Conservation (phyloP, 192 early-diverging fungal species). For the Endogone sp. region DNA sequence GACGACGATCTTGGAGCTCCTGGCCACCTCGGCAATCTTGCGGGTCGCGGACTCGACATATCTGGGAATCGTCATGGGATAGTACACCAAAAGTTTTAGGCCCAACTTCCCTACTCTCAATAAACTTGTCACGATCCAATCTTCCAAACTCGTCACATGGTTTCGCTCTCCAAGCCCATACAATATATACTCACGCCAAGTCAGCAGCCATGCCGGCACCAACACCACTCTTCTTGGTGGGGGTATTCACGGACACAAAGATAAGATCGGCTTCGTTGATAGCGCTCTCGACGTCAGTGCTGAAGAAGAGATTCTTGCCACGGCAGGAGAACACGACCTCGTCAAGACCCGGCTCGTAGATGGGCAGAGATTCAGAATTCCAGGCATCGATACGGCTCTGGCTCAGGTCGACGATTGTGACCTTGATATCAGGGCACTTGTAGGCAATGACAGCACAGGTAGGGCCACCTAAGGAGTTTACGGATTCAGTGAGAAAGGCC, state of each 20-base stretch:
- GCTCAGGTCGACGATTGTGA: constrained; percentile 89
- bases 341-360: constrained; percentile 91
- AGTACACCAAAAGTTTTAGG: neutral
- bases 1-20: constrained; percentile 82
- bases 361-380: constrained; percentile 85
- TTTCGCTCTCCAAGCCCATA: too few species aligned
- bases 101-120: neutral
- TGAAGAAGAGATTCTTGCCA: constrained; percentile 83
- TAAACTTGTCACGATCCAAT: too few species aligned
- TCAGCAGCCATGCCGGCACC: constrained; percentile 83
- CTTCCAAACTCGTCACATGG: too few species aligned
- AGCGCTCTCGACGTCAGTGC: constrained; percentile 73
- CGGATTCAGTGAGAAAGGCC: too few species aligned
- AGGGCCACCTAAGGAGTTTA: constrained; percentile 64
- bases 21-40: constrained; percentile 78
- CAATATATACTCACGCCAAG: constrained; percentile 71
- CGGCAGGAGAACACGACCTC: constrained; percentile 73
- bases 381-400: constrained; percentile 78
- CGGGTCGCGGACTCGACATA: constrained; percentile 81
- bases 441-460: constrained; percentile 89
- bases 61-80: constrained; percentile 20
- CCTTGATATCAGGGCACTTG: constrained; percentile 83
- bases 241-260: constrained; percentile 93
- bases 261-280: constrained; percentile 83
- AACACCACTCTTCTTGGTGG: constrained; percentile 72